Evolutionary conservation across 495 filamentous ascomycete genomes (phyloP), one percentile per base, ranked within the genome.

Genomic region (Pyrenopolyporus hunteri): DNA sequence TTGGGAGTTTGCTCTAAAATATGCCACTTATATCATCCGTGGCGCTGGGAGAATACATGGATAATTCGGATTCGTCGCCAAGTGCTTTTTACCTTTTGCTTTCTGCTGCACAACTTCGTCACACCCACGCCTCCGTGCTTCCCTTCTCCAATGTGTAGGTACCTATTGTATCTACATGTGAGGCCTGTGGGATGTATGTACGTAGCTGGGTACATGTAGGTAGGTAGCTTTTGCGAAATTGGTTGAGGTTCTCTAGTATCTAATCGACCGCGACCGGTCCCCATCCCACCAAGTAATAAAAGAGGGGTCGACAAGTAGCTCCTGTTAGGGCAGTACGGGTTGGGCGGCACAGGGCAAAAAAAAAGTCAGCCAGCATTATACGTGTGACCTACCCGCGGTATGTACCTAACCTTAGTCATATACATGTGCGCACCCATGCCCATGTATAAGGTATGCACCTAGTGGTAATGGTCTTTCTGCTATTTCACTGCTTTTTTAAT

Each of bases 291-390:
- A 26, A 20, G 17, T 1, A 31, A 17, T 14, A 35, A 22, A 49
- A 49, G 28, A 49, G 28, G 44, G 17, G 28, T 20, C 13, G 9
- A 19, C 23, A 45, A 29, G 57, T 52, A 51, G 11, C 39, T 37
- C 5, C 16, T 46, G 57, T 44, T 59, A 59, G 47, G 42, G 31
- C 10, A 36, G 32, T 52, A 59, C 55, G 2, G 35, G 17, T n/a
- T 19, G 11, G 14, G 45, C 10, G 45, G 29, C 28, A 32, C 29
- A 33, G 13, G 17, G 22, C 17, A 20, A 17, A 22, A 33, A 20
- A 22, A n/a, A 20, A 35, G 14, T 6, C 2, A 32, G 14, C 4
- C 16, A 29, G 14, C 17, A 6, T 13, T 17, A 39, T 2, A 17
- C n/a, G n/a, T n/a, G n/a, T n/a, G n/a, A n/a, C 26, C 13, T 10